Percentiles rank a stretch among this genome's conserved stretches.
Evolutionary conservation across 164 flowering plant genomes (phyloP).

Genomic region (Akebia trifoliata): DNA sequence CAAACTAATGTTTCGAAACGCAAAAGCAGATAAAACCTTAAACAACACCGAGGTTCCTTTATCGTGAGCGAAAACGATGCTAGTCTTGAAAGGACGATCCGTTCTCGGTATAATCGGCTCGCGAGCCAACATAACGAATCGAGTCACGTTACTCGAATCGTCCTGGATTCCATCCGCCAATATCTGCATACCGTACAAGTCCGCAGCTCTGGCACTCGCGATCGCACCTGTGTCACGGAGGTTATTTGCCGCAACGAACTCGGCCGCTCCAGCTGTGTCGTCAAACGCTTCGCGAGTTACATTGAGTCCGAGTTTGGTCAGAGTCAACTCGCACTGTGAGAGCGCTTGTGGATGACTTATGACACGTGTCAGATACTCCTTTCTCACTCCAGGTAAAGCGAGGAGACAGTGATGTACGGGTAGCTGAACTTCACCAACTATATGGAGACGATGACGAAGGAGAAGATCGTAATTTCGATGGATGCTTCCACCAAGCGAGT

Average conservation of each 20-base stretch:
- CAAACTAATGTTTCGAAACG: slow-evolving; percentile 40
- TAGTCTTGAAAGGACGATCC: slow-evolving; percentile 50
- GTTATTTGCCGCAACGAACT: slow-evolving; percentile 21
- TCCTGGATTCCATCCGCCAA: slow-evolving; percentile 43
- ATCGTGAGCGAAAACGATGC: slow-evolving; percentile 49
- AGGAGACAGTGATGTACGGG: slow-evolving; percentile 51
- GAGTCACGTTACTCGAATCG: slow-evolving; percentile 42
- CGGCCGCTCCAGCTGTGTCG: slow-evolving; percentile 35
- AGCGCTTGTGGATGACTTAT: slow-evolving; percentile 50
- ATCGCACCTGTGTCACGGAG: slow-evolving; percentile 33
- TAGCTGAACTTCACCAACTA: slow-evolving; percentile 50
- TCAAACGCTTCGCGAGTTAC: slow-evolving; percentile 34
- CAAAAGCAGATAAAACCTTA: slow-evolving; percentile 49
- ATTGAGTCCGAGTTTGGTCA: slow-evolving; percentile 29
- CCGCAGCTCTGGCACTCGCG: slow-evolving; percentile 33
- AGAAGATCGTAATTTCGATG: slow-evolving; percentile 52
- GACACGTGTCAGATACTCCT: slow-evolving; percentile 40
- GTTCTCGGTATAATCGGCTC: slow-evolving; percentile 53
- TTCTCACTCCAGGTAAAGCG: slow-evolving; percentile 39
- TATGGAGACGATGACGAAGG: slow-evolving; percentile 49
- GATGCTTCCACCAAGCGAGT: slow-evolving; percentile 46
- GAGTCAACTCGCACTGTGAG: slow-evolving; percentile 43
- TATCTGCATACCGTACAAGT: slow-evolving; percentile 25
- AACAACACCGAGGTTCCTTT: slow-evolving; percentile 48
- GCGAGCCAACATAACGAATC: slow-evolving; percentile 49